A percentile compares a stretch with the other conserved stretches of the same genome.
These are phyloP conservation scores for Byssoonygena ceratinophila DNA, from an alignment of 2,329 filamentous ascomycete genomes.

Conservation along the genomic window DNA sequence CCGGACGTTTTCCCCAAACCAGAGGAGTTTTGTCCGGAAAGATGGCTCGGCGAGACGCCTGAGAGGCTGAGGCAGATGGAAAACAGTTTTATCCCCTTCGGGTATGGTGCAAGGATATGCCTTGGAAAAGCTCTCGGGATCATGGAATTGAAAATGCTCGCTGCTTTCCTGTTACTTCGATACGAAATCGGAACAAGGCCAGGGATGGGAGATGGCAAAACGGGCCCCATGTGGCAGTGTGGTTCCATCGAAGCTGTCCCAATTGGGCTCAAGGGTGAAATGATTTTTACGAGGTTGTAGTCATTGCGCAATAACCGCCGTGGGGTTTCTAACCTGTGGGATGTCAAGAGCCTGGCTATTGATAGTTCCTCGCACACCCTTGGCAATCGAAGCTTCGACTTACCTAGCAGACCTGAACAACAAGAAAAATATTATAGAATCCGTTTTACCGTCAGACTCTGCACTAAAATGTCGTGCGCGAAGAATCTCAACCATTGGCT, in stretches of 20 bases:
- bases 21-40: constrained; percentile 31
- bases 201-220: constrained; percentile 2
- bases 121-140: constrained; percentile 22
- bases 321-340: no score
- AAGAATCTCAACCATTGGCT: background rate
- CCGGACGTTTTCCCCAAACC: constrained; percentile 27
- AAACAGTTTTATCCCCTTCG: constrained; percentile 37
- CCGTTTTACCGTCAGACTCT: background rate
- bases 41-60: constrained; percentile 29
- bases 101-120: constrained; percentile 34
- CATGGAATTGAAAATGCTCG: constrained; percentile 7
- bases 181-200: constrained; percentile 3
- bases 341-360: no score
- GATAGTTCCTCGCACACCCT: no score
- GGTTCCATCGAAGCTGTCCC: constrained; percentile 5
- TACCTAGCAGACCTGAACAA: background rate
- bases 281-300: constrained; percentile 1
- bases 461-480: background rate
- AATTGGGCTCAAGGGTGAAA: constrained; percentile 5
- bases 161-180: background rate
- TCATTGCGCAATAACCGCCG: no score
- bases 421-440: background rate
- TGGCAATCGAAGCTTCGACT: background rate
- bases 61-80: constrained; percentile 21
- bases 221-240: constrained; percentile 7